Base-by-base conservation (phyloP, 1,139 yeast species). In the Candida dubliniensis region DNA sequence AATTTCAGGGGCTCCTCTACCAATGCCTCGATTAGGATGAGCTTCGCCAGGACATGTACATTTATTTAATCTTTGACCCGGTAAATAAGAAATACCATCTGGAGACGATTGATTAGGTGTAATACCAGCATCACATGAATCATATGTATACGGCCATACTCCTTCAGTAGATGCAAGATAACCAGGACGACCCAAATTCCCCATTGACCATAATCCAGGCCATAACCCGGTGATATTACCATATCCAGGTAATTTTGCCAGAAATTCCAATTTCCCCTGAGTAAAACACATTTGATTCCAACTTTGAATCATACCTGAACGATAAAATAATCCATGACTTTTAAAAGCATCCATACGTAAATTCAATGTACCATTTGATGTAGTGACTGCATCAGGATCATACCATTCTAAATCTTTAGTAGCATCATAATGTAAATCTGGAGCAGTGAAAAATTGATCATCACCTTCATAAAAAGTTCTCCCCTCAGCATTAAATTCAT, bases 121-220 rank as follows among this genome's bases (percentile, higher is more conserved):
- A 49, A 87, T 87, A 49, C 96, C 96, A 4, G 88, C 88, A 70
- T 88, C 96, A 67, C 96, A 88, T 13, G 78, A 65, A 31, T 81
- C 80, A 60, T 88, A 88, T n/a, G 89, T 74, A 57, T 87, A 88
- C 2, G 96, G 96, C 96, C 96, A 88, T 10, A 85, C 82, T 34
- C 96, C 96, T 37, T 87, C 93, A 2, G 95, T 78, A 2, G 87
- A 64, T 2, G 91, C 90, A 59, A 81, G 61, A 60, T 76, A 87
- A 9, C 96, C 96, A 0, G 96, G 89, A 53, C 96, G 77, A 26
- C 86, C 96, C 47, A 87, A 69, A 56, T 88, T 87, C 38, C 96
- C 96, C 75, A 88, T 73, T 2, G 93, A 76, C 96, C 96, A 88
- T 45, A 87, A 60, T 67, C 95, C 96, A 1, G 96, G 96, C 96